Percentiles rank a stretch among this genome's conserved stretches.
phyloP scores from a whole-genome alignment of 2,329 filamentous ascomycete species.

The Sphaerostilbella broomeana region DNA sequence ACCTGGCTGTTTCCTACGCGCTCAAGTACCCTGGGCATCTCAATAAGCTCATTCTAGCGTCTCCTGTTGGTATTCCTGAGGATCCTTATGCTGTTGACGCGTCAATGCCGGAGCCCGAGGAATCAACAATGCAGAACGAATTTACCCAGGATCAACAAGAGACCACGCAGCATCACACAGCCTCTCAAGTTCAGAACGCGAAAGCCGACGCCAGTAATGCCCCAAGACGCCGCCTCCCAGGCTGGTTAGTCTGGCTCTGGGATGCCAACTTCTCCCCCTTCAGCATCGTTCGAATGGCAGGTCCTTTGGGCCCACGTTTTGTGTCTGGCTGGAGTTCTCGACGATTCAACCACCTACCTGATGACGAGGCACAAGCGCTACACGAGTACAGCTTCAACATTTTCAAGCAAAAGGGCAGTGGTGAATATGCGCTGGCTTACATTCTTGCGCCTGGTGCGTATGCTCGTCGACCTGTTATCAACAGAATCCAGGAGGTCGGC shows the following conservation, averaged over 20 bases:
- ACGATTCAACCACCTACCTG: constrained; percentile 81
- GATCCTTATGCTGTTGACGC: constrained; percentile 84
- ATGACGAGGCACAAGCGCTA: constrained; percentile 71
- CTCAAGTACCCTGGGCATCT: constrained; percentile 91
- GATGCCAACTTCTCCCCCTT: constrained; percentile 96
- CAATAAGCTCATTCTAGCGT: constrained; percentile 93
- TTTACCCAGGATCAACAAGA: constrained; percentile 67
- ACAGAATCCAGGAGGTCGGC: constrained; percentile 79
- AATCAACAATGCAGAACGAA: constrained; percentile 69
- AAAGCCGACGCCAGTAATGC: constrained; percentile 36
- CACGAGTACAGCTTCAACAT: constrained; percentile 94
- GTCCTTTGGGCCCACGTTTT: constrained; percentile 82
- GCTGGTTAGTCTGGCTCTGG: constrained; percentile 92
- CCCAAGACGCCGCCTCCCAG: constrained; percentile 57
- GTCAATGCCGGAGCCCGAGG: constrained; percentile 68
- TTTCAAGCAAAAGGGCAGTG: constrained; percentile 85
- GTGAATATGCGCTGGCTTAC: constrained; percentile 89
- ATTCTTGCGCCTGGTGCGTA: constrained; percentile 91
- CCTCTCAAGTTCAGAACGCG: constrained; percentile 5
- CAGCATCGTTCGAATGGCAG: constrained; percentile 78
- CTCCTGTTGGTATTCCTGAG: constrained; percentile 89
- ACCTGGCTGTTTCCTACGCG: constrained; percentile 90
- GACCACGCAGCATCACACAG: constrained; percentile 30
- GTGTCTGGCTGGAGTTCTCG: constrained; percentile 93
- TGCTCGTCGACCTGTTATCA: constrained; percentile 79